Percentiles rank a stretch among this genome's conserved stretches.
These are phyloP conservation scores for Blastocladiella emersonii DNA, from an alignment of 371 early-diverging fungal species.

Conservation along the genomic window DNA sequence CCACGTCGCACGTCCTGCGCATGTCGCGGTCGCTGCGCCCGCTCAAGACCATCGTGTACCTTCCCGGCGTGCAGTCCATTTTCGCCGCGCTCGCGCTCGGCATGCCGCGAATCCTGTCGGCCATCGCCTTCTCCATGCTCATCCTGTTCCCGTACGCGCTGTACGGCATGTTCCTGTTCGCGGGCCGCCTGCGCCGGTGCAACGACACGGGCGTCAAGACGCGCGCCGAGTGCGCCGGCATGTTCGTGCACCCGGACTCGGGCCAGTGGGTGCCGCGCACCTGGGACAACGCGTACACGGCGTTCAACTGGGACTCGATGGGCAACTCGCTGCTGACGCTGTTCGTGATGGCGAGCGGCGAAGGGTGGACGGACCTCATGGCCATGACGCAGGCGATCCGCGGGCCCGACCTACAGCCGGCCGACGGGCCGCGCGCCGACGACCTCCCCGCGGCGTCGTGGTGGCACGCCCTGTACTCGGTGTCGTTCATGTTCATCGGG, in stretches of 20 bases:
- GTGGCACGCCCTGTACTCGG: not conserved
- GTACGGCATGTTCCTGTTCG: not conserved
- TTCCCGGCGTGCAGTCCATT: not conserved
- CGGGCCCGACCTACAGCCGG: not conserved
- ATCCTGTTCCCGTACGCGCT: not conserved
- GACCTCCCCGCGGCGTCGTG: not conserved
- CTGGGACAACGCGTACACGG: not conserved
- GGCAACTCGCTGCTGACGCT: not conserved
- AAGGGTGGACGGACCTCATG: not conserved
- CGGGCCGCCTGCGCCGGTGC: not conserved
- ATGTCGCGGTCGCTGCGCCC: constrained; percentile 49
- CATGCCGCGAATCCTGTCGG: not conserved
- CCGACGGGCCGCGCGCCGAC: not conserved
- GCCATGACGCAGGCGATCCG: not conserved
- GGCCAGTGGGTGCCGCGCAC: not conserved
- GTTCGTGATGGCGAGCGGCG: not conserved
- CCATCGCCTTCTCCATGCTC: not conserved
- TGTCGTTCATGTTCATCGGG: not conserved
- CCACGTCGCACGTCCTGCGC: constrained; percentile 35
- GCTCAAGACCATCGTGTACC: constrained; percentile 32
- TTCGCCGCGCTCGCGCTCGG: not conserved
- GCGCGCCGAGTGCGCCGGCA: not conserved
- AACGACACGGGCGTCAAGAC: not conserved
- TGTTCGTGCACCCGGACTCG: not conserved
- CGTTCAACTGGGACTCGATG: not conserved